These are phyloP conservation scores for Malania oleifera DNA, from an alignment of 164 flowering plant genomes.

Conservation along the genomic window DNA sequence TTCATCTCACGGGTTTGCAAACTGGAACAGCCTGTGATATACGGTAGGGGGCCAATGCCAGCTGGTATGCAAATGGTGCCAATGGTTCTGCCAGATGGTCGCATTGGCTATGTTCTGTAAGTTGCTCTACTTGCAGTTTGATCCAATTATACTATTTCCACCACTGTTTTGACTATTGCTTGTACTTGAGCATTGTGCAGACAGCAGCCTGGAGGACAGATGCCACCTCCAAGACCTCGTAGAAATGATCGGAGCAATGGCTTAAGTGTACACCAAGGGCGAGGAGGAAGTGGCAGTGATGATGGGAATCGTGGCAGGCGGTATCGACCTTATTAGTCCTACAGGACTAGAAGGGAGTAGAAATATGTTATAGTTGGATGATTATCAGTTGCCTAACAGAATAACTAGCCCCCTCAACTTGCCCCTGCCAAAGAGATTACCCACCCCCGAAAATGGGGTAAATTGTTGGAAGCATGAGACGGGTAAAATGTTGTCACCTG, in stretches of 20 bases:
- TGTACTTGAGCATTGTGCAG: slow-evolving; percentile 36
- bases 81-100: slow-evolving; percentile 98
- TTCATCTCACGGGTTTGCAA: slow-evolving; percentile 3
- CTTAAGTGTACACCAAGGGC: slow-evolving; percentile 42
- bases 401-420: not conserved
- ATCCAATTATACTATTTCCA: not conserved
- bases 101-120: slow-evolving; percentile 97
- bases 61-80: slow-evolving; percentile 99
- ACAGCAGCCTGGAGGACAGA: slow-evolving; percentile 85
- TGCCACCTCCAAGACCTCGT: slow-evolving; percentile 50
- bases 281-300: slow-evolving; percentile 43
- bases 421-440: too few species aligned
- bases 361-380: slow-evolving; percentile 10
- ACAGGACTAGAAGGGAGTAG: slow-evolving; percentile 11
- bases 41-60: slow-evolving; percentile 95
- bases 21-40: slow-evolving; percentile 76
- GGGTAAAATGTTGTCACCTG: too few species aligned
- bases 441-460: too few species aligned
- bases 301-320: slow-evolving; percentile 64
- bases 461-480: too few species aligned
- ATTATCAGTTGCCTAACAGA: slow-evolving; percentile 1
- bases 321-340: slow-evolving; percentile 73
- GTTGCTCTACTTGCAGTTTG: too few species aligned
- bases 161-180: not conserved
- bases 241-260: slow-evolving; percentile 59